phyloP scores from a whole-genome alignment of 2,329 filamentous ascomycete genomes.

The Colletotrichum cuscutae region DNA sequence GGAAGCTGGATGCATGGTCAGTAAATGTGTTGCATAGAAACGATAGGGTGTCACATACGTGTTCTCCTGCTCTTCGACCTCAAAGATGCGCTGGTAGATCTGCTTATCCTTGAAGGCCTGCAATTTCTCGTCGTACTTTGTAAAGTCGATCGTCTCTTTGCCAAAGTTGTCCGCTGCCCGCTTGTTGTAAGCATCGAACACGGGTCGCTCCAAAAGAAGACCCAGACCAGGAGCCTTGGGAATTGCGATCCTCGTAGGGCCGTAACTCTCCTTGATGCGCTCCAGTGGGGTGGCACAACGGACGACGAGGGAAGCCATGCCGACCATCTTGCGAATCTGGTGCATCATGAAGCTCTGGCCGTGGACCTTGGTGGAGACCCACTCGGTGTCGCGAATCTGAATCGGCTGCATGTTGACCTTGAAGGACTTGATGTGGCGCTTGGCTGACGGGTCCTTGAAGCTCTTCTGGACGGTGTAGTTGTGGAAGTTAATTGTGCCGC shows the following conservation, averaged over 20 bases:
- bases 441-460: slow-evolving; percentile 82
- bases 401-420: slow-evolving; percentile 79
- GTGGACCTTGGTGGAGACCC: slow-evolving; percentile 95
- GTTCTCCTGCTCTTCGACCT: slow-evolving; percentile 87
- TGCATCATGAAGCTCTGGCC: slow-evolving; percentile 99
- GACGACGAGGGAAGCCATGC: slow-evolving; percentile 86
- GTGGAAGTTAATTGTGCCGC: slow-evolving; percentile 92
- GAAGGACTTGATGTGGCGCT: slow-evolving; percentile 94
- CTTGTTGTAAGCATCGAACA: slow-evolving; percentile 90
- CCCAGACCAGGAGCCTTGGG: slow-evolving; percentile 94
- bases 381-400: slow-evolving; percentile 91
- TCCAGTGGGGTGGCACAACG: slow-evolving; percentile 82
- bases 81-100: slow-evolving; percentile 93
- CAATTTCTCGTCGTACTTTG: slow-evolving; percentile 80
- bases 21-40: not conserved
- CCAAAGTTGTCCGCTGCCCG: slow-evolving; percentile 72
- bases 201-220: slow-evolving; percentile 86
- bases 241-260: slow-evolving; percentile 79
- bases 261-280: slow-evolving; percentile 81
- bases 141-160: slow-evolving; percentile 80
- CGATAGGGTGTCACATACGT: slow-evolving; percentile 67
- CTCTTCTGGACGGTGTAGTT: slow-evolving; percentile 97
- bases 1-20: slow-evolving; percentile 65
- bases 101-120: slow-evolving; percentile 89
- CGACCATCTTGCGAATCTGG: slow-evolving; percentile 99